phyloP scores from a whole-genome alignment of 805 yeast species.

The Saccharomycopsis oosterbeekiorum region DNA sequence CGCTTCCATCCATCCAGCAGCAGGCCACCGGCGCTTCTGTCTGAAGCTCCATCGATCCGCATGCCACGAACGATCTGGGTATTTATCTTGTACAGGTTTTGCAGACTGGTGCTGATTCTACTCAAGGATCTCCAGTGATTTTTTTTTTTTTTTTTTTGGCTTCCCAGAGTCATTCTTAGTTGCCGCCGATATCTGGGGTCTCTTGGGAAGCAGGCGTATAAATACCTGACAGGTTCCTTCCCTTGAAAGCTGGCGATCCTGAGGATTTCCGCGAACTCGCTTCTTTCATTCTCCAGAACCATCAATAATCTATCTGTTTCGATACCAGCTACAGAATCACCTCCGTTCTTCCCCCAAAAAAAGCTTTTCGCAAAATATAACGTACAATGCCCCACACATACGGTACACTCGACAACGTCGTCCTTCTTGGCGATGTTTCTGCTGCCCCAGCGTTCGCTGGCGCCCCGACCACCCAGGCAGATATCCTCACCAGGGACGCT shows the following conservation, averaged over 20 bases:
- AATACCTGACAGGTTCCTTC: background rate
- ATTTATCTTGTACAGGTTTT: background rate
- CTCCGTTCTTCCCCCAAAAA: background rate
- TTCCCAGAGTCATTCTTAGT: background rate
- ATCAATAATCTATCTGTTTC: background rate
- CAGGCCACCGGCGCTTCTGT: background rate
- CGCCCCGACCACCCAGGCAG: conserved; percentile 37
- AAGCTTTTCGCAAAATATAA: too few species aligned
- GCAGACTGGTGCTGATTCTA: background rate
- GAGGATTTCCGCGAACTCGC: too few species aligned
- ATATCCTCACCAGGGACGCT: conserved; percentile 48
- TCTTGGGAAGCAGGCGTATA: background rate
- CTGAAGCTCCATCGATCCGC: background rate
- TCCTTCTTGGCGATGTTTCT: conserved; percentile 41
- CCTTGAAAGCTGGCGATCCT: too few species aligned
- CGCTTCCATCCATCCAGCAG: background rate
- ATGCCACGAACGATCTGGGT: background rate
- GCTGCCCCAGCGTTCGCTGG: conserved; percentile 23
- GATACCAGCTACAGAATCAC: background rate
- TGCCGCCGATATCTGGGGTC: background rate
- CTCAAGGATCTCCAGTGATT: background rate
- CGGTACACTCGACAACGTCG: conserved; percentile 42
- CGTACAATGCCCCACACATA: conserved; percentile 13
- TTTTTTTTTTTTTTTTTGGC: background rate
- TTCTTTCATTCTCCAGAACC: background rate